A percentile compares a stretch with the other conserved stretches of the same genome.
phyloP scores from a whole-genome alignment of 2,329 filamentous ascomycete species.

The Cladosporium phlei region DNA sequence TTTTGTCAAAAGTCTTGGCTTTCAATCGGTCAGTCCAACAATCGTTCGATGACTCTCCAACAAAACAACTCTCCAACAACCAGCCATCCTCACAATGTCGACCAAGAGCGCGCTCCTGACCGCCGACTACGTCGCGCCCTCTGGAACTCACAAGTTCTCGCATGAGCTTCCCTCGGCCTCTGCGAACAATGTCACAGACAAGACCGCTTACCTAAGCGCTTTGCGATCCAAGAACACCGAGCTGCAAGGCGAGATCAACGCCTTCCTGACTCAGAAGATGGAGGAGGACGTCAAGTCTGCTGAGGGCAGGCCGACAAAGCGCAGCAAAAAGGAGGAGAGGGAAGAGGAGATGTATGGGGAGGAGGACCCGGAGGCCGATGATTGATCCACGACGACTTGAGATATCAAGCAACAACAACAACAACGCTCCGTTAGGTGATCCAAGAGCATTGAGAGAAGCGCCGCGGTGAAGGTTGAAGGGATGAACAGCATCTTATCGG shows the following conservation, averaged over 20 bases:
- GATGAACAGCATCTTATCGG: no score
- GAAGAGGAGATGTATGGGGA: conserved; percentile 79
- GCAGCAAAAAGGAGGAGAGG: conserved; percentile 33
- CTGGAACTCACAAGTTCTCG: conserved; percentile 22
- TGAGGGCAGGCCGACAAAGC: conserved; percentile 25
- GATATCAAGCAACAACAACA: no score
- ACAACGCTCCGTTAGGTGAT: no score
- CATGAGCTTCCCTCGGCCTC: conserved; percentile 17
- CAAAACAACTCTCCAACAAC: no score
- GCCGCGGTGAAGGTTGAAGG: no score
- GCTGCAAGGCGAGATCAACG: conserved; percentile 65
- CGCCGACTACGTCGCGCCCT: conserved; percentile 26
- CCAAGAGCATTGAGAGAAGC: no score
- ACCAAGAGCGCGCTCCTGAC: conserved; percentile 15
- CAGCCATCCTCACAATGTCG: conserved; percentile 1
- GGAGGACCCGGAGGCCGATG: conserved; percentile 61
- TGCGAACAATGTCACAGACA: conserved; percentile 36
- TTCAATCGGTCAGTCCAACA: no score
- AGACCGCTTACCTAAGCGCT: conserved; percentile 55
- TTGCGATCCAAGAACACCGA: conserved; percentile 54
- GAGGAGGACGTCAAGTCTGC: conserved; percentile 58
- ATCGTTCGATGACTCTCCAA: no score
- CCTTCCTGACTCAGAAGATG: conserved; percentile 68
- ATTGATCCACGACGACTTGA: no score
- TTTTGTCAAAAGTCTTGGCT: no score